Conservation (phyloP, 345 rosid genomes). For the Dimocarpus longan region DNA sequence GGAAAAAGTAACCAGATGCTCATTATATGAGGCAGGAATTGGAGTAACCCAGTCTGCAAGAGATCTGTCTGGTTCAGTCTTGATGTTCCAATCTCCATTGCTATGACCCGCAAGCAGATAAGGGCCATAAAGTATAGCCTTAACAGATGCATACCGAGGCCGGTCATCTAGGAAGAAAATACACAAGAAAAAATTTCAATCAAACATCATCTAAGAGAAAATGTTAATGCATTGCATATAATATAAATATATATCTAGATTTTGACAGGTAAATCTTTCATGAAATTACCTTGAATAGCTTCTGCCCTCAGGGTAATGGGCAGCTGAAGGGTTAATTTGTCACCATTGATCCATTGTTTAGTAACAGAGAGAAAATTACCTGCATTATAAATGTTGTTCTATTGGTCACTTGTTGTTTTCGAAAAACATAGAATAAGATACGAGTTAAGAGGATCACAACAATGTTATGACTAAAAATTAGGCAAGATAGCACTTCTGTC, state of each 20-base stretch:
- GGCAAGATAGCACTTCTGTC: no score
- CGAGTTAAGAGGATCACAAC: neutral
- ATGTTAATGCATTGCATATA: neutral
- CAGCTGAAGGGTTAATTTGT: slow-evolving; percentile 60
- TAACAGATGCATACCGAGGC: slow-evolving; percentile 39
- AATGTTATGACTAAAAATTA: neutral
- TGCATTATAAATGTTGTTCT: slow-evolving; percentile 25
- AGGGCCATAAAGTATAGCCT: slow-evolving; percentile 53
- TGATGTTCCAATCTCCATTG: slow-evolving; percentile 44
- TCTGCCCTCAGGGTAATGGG: slow-evolving; percentile 66
- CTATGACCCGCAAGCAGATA: slow-evolving; percentile 49
- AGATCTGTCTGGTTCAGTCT: slow-evolving; percentile 19
- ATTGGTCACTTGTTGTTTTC: neutral
- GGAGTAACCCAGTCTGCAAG: slow-evolving; percentile 43
- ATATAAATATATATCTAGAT: neutral
- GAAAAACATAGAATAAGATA: neutral
- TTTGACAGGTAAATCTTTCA: neutral
- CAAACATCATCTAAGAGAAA: neutral
- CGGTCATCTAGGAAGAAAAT: slow-evolving; percentile 39
- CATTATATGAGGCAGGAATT: slow-evolving; percentile 31
- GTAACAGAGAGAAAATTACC: slow-evolving; percentile 62
- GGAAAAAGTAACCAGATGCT: slow-evolving; percentile 41
- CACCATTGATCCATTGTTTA: slow-evolving; percentile 55
- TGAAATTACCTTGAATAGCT: slow-evolving; percentile 64
- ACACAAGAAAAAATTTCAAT: neutral